Evolutionary conservation across 768 basidiomycete species (phyloP), one percentile per base, ranked within the genome.

Genomic region (Hericium rajendrae): DNA sequence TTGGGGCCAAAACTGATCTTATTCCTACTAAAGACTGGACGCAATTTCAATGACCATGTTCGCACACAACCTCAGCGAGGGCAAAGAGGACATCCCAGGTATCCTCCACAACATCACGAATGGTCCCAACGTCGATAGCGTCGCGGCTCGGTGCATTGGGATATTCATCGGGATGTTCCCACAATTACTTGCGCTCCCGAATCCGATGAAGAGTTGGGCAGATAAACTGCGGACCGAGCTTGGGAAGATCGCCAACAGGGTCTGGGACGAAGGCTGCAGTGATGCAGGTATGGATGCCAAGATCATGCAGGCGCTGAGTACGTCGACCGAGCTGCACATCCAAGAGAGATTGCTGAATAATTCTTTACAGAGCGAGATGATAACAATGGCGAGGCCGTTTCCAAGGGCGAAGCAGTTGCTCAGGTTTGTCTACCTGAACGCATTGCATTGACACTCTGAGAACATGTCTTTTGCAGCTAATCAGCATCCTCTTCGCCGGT

Each of bases 71-170:
- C 37, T 51, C 24, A 51, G 24, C 38, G 59, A 46, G 10, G 20
- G 53, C 11, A 38, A 55, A 16, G 50, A 38, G 12, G 38, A 18
- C 18, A 59, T 60, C 12, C 60, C 59, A 12, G 40, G n/a, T 2
- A n/a, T 46, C 43, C 54, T 61, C 22, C 53, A 60, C 5, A 53
- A 60, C 16, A 22, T 61, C 54, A 56, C 59, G 6, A 60, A 60
- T 43, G 48, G 52, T n/a, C 60, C 60, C 16, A 38, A 20, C n/a
- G 54, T 16, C 26, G 32, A 55, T 12, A 32, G 38, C 39, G n/a
- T 39, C 20, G 16, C 15, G 38, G 28, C 32, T 48, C 16, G 22
- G 40, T 15, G 20, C 28, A 28, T 37, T 20, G n/a, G 13, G 51
- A 9, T 49, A 28, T 16, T 61, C 10, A 37, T 54, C 2, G 24